Base-by-base conservation (phyloP, 306 rosid species). In the Gastrolobium villosum region DNA sequence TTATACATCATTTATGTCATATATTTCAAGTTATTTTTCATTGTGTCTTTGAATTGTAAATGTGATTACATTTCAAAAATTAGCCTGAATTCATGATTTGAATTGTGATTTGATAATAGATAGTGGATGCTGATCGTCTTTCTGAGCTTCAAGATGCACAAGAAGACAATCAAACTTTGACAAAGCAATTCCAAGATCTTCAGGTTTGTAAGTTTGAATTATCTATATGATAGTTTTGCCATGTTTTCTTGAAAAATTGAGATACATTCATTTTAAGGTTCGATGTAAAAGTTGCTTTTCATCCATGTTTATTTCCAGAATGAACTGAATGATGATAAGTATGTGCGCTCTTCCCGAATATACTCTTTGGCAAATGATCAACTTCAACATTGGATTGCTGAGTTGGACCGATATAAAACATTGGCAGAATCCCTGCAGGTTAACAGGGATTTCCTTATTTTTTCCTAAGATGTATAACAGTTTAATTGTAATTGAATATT, bases 351-450 rank as follows among this genome's bases (percentile, higher is more conserved):
- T 37, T 89, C 98, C 3, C 87, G 96, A 72, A 54, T 89, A 32
- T 93, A 92, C 81, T 78, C 87, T 77, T 80, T 89, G 88, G 83
- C 83, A 37, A 91, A 88, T 70, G 99, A 95, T 85, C 99, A 95
- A 85, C 93, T 90, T 75, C 99, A 91, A 72, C 97, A 89, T 80
- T 95, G 97, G 98, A 88, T 74, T 55, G 78, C 92, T 70, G 98
- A 95, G 80, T 75, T 86, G 90, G 92, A 82, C 62, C 84, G 82
- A 53, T 91, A 87, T 78, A 95, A 84, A 83, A 81, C 81, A 35
- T 75, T 91, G 88, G 79, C 81, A 26, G 93, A 90, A 65, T 87
- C 97, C 65, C 80, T 93, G 81, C 95, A 95, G 97, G 99, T 95
- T 79, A 83, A 40, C 39, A 34, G 53, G 34, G 69, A 50, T 82